Evolutionary conservation across 768 basidiomycete genomes (phyloP).

Genomic region (Clitopilus passeckerianus): DNA sequence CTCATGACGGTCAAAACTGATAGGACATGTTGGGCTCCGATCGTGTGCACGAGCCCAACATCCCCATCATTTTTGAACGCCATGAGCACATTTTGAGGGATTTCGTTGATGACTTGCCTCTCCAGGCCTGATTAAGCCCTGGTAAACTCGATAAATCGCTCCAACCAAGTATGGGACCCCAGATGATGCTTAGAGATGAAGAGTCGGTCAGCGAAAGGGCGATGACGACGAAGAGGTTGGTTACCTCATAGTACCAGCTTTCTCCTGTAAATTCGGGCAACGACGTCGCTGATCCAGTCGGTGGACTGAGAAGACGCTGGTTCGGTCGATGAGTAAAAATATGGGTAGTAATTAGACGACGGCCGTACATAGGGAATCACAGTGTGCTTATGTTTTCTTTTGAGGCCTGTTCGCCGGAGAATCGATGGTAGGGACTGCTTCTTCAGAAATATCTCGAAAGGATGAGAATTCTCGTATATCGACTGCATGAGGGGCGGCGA

Average conservation of each 20-base stretch:
- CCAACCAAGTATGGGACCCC: background rate
- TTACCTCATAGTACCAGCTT: constrained; percentile 26
- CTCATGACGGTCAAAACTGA: background rate
- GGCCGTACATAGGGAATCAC: constrained; percentile 34
- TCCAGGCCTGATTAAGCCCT: background rate
- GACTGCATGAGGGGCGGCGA: constrained; percentile 7
- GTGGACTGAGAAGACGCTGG: constrained; percentile 26
- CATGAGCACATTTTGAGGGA: background rate
- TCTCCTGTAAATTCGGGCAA: constrained; percentile 29
- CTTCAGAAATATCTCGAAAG: constrained; percentile 29
- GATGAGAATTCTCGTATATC: constrained; percentile 30
- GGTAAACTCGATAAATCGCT: background rate
- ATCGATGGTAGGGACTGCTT: constrained; percentile 17
- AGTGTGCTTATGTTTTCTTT: constrained; percentile 19
- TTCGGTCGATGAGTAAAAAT: background rate
- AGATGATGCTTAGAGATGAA: background rate
- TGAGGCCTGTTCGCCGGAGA: constrained; percentile 16
- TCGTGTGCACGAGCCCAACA: background rate
- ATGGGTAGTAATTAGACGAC: too few species aligned
- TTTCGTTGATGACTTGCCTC: background rate
- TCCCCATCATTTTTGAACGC: background rate
- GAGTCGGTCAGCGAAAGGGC: background rate
- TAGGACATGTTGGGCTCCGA: background rate
- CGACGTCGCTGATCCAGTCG: constrained; percentile 17
- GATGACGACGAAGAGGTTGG: background rate